Evolutionary conservation across 495 filamentous ascomycete species (phyloP), one percentile per base, ranked within the genome.

Genomic region (Podospora tetraspora): DNA sequence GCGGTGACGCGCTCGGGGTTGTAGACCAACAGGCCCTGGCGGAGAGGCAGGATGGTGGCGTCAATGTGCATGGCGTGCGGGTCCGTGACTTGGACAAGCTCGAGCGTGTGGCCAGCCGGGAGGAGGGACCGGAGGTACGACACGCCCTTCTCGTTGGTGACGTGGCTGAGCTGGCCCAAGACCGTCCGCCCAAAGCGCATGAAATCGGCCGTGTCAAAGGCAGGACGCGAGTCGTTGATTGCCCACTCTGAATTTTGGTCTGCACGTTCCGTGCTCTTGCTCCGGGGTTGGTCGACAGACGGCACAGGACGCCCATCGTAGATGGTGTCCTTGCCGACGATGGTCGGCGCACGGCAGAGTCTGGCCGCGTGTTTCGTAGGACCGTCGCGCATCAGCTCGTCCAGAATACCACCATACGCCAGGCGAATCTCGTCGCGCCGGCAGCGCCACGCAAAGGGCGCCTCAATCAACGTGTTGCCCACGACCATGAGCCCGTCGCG

Each of bases 21-120:
- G 43, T 65, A 65, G 0, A 65, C 1, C 24, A 65, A 16, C 1
- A 12, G 12, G 0, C 63, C 63, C 0, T 30, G 22, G 1, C 43
- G 32, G 13, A 65, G 56, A 1, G 63, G 63, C 0, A 65, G 23
- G 13, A 65, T 59, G 37, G 63, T 65, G 1, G 63, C 63, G 19
- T 65, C 63, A 2, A 65, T 59, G 23, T 65, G 63, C 63, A 65
- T 65, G 8, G 63, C 63, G 16, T 65, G 63, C 22, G 58, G 30
- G 0, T 65, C 63, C 3, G 63, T 65, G 34, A 24, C 56, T 12
- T 59, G 25, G 8, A 65, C 21, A 6, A 65, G 23, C 43, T 65
- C 63, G 23, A 65, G 30, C 6, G 23, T 65, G n/a, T 65, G 56
- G 0, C 32, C 22, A 3, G 2, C 2, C 3, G 63, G 63, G 1